phyloP scores from a whole-genome alignment of 2,329 filamentous ascomycete species.

The Botryosphaeria dothidea region DNA sequence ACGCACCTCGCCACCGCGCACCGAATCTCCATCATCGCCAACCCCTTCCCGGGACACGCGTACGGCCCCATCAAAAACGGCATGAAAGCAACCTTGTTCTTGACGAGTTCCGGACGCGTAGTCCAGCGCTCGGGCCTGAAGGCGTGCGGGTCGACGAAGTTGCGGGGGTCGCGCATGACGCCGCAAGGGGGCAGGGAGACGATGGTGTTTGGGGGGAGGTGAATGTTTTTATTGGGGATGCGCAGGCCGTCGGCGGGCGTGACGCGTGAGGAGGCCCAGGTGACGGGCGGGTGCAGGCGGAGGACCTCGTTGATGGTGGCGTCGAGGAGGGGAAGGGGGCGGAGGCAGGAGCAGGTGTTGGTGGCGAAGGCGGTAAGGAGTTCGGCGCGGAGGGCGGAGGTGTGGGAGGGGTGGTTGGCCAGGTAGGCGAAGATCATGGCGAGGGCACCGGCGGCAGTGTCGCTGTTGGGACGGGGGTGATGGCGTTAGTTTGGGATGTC shows the following conservation, averaged over 20 bases:
- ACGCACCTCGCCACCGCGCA: not conserved
- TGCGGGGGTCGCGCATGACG: conserved; percentile 20
- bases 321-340: conserved; percentile 33
- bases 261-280: conserved; percentile 36
- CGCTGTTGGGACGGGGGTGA: no score
- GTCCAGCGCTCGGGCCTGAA: conserved; percentile 16
- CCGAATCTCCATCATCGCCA: conserved; percentile 16
- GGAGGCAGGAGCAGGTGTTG: conserved; percentile 12
- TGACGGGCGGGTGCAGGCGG: conserved; percentile 43
- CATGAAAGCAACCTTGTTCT: not conserved
- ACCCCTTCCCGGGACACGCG: conserved; percentile 1
- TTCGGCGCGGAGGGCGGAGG: conserved; percentile 27
- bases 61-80: conserved; percentile 4
- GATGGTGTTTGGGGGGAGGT: conserved; percentile 32
- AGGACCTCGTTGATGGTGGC: conserved; percentile 46
- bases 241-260: conserved; percentile 42
- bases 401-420: conserved; percentile 25
- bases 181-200: conserved; percentile 24
- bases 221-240: conserved; percentile 31
- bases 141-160: not conserved
- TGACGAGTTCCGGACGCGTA: not conserved
- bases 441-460: not conserved
- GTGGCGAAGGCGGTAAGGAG: conserved; percentile 26
- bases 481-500: not conserved
- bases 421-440: conserved; percentile 23